A percentile compares a stretch with the other conserved stretches of the same genome.
Conservation (phyloP, 148 eudicot genomes). For the Mesembryanthemum crystallinum region DNA sequence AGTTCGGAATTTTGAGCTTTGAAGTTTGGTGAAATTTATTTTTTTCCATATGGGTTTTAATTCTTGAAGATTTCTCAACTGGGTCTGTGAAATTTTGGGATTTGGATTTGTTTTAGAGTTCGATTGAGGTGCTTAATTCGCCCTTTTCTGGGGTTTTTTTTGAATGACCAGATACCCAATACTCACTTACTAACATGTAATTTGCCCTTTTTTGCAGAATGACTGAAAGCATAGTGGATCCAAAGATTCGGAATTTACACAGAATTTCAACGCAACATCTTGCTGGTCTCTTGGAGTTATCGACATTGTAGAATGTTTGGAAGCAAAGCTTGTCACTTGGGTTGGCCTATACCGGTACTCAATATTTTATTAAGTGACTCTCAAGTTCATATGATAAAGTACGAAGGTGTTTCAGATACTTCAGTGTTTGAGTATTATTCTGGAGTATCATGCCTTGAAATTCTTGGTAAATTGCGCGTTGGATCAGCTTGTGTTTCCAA, state of each 20-base stretch:
- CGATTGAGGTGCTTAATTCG: constrained; percentile 10
- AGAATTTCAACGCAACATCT: constrained; percentile 27
- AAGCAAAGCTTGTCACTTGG: constrained; percentile 33
- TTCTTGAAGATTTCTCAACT: constrained; percentile 15
- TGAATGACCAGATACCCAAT: background rate
- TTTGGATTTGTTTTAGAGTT: constrained; percentile 24
- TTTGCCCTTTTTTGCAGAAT: constrained; percentile 32
- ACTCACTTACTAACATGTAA: background rate
- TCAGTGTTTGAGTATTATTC: constrained; percentile 28
- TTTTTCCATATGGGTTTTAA: constrained; percentile 4
- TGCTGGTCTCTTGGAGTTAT: constrained; percentile 27
- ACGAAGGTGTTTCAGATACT: constrained; percentile 30
- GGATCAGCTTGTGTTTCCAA: constrained; percentile 9
- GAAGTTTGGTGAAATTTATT: constrained; percentile 3
- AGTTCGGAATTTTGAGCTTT: constrained; percentile 23
- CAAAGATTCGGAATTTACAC: constrained; percentile 23
- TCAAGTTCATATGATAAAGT: constrained; percentile 30
- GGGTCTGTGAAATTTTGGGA: constrained; percentile 22
- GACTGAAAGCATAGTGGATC: constrained; percentile 33
- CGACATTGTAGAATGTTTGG: constrained; percentile 43
- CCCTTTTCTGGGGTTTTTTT: background rate
- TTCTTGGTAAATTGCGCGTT: constrained; percentile 20
- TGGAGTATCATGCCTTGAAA: constrained; percentile 32
- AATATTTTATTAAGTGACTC: constrained; percentile 27
- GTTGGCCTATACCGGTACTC: constrained; percentile 28